Base-by-base conservation (phyloP, 805 yeast species). In the Komagataella mondaviorum region DNA sequence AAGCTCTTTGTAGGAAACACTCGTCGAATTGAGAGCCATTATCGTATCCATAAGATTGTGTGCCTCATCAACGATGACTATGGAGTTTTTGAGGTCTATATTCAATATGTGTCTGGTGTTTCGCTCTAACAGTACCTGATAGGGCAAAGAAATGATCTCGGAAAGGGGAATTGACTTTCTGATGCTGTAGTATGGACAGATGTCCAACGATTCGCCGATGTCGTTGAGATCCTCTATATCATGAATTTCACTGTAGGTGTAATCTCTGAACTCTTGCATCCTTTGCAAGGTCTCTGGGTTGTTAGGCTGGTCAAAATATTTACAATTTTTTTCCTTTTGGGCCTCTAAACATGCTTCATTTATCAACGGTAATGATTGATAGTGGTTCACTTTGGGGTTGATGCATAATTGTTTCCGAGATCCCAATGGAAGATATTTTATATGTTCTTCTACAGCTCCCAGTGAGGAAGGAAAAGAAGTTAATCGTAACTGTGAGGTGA, bases 41-140 rank as follows among this genome's bases (percentile, higher is more conserved):
- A 90, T 78, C 0, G 90, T 81, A 57, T 89, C 96, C 24, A 88
- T 61, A 46, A 90, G 67, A 61, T 90, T 90, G 61, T 90, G 98
- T 0, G 97, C 97, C 62, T 90, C 98, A 63, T 90, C 98, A 23
- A 90, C 81, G 4, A 91, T 76, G 0, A 91, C 79, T 2, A 90
- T 75, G 1, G 90, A 73, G 52, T 79, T 76, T 50, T 75, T 73
- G 7, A 90, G 59, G 45, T 81, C 72, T 5, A 90, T 60, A 1
- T 78, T 77, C 46, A 89, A 60, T 0, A 80, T 69, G 4, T 72
- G 72, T 57, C 96, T 70, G 0, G 93, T 69, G 6, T 72, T 69
- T 10, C 72, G 72, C 54, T 83, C 85, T 0, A 88, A 67, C 12
- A 90, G 63, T 55, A 87, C 70, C 58, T 89, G 96, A 58, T 90